Base-by-base conservation (phyloP, 768 basidiomycete genomes). In the Phaeotremella skinneri region DNA sequence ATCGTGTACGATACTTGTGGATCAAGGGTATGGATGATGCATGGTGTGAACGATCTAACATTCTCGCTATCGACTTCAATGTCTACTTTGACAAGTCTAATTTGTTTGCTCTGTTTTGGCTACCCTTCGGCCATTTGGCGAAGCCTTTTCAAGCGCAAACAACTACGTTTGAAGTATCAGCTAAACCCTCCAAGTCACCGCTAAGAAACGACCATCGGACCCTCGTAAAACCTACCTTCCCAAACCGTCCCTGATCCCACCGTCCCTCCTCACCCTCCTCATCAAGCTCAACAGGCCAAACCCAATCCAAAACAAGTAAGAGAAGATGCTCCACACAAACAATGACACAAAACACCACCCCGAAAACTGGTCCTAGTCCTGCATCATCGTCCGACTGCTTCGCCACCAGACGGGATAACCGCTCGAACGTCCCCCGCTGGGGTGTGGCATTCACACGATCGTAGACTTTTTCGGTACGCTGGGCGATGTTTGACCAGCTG, bases 281-380 rank as follows among this genome's bases (percentile, higher is more conserved):
- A 21, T 87, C 84, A 47, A 86, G 79, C 0, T 94, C 94, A 72
- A 85, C 82, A 81, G 85, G 85, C 85, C 85, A 89, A 45, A 55
- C 58, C 58, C 52, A 64, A 68, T 96, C 91, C 2, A 99, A 80
- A 49, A 90, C 79, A 64, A 85, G 69, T 74, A 90, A 91, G 77
- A 96, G 94, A 6, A 94, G 75, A 71, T 90, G 91, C 67, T 92
- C 87, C 1, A 98, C 89, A 27, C 92, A 80, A 41, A 96, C 79
- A 39, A 98, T 97, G 63, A 87, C 84, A 7, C 88, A 86, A 68
- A 91, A 88, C 43, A 98, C 96, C 1, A 85, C 84, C 0, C 96
- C 96, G 7, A 85, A 89, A 47, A 90, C 85, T 0, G 82, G 83
- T 0, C 89, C 96, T 6, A 90, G 9, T 73, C 80, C 82, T 89